A percentile compares a stretch with the other conserved stretches of the same genome.
Evolutionary conservation across 129 eudicot genomes (phyloP).

Genomic region (Oenanthe sinensis): DNA sequence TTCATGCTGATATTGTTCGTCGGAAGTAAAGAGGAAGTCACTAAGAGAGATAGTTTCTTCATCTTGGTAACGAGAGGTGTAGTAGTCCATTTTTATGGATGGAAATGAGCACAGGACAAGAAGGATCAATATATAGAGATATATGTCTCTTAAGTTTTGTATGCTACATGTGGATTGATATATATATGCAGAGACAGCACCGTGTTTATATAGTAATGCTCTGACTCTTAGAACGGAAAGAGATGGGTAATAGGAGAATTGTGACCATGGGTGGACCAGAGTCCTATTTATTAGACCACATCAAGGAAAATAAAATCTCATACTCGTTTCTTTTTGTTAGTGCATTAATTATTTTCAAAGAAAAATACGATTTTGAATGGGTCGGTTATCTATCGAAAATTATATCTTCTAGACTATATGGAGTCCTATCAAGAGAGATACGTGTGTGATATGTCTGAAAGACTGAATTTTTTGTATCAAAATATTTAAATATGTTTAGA

Average conservation of each 20-base stretch:
- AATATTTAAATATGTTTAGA: too few relatives aligned
- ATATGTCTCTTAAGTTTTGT: neutral
- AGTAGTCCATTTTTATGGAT: conserved; percentile 5
- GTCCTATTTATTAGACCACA: neutral
- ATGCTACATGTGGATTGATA: neutral
- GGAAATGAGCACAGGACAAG: neutral
- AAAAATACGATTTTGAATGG: neutral
- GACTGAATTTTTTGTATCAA: too few relatives aligned
- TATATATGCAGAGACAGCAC: neutral
- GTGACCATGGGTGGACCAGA: neutral
- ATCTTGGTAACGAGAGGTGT: conserved; percentile 12
- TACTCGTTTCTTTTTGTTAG: neutral
- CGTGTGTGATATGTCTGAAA: too few relatives aligned
- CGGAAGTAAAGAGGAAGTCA: conserved; percentile 37
- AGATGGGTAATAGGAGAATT: neutral
- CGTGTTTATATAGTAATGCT: neutral
- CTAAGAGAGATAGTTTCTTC: conserved; percentile 48
- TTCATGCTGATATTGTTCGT: neutral
- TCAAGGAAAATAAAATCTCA: neutral
- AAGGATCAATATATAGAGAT: neutral
- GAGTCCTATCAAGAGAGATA: too few relatives aligned
- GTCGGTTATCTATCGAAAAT: neutral
- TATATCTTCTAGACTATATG: neutral
- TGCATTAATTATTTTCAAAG: neutral
- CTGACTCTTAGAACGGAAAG: neutral